Evolutionary conservation across 129 eudicot genomes (phyloP).

Genomic region (Erigeron canadensis): DNA sequence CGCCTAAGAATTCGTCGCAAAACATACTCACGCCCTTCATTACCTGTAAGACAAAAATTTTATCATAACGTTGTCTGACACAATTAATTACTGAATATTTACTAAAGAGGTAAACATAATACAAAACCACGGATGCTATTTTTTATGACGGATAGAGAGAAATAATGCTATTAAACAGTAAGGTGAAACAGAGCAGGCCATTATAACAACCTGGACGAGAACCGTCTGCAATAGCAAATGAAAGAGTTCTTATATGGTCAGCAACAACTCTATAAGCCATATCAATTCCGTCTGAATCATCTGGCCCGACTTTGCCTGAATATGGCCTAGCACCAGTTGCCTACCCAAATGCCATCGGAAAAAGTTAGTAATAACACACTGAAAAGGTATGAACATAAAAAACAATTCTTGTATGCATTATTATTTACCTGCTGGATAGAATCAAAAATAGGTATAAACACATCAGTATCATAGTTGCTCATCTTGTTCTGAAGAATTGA

Average conservation of each 20-base stretch:
- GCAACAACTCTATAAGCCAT: conserved; percentile 99
- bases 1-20: conserved; percentile 93
- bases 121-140: too few species aligned
- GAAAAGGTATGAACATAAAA: conserved; percentile 6
- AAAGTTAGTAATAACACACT: conserved; percentile 11
- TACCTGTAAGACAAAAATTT: conserved; percentile 50
- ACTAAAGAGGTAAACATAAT: too few species aligned
- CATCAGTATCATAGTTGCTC: conserved; percentile 98
- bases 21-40: conserved; percentile 98
- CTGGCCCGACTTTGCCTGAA: conserved; percentile 88
- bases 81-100: too few species aligned
- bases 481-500: conserved; percentile 91
- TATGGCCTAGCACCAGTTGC: conserved; percentile 84
- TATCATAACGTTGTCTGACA: background rate
- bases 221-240: conserved; percentile 98
- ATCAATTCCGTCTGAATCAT: conserved; percentile 79
- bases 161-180: background rate
- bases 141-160: too few species aligned
- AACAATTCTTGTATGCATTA: background rate
- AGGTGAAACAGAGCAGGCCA: background rate
- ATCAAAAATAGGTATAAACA: conserved; percentile 78
- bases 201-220: conserved; percentile 73
- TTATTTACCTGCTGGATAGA: conserved; percentile 81
- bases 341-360: conserved; percentile 36
- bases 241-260: conserved; percentile 95